Conservation (phyloP, 73 alveolate species). For the Uronychia setigera region DNA sequence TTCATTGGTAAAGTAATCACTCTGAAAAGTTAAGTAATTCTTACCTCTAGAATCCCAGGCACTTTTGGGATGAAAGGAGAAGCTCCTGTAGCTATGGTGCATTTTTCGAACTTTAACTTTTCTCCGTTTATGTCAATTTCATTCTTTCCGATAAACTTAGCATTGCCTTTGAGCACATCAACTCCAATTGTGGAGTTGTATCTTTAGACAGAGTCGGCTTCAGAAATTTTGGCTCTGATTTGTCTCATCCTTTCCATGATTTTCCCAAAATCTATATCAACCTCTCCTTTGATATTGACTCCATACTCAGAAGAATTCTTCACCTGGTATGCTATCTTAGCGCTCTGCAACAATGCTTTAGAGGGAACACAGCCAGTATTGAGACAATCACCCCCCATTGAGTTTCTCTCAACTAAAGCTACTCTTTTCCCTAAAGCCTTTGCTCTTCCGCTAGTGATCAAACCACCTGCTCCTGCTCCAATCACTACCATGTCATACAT, state of each 20-base stretch:
- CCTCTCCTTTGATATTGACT: conserved; percentile 25
- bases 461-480: conserved; percentile 93
- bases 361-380: conserved; percentile 91
- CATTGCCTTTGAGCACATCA: conserved; percentile 62
- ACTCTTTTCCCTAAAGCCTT: conserved; percentile 71
- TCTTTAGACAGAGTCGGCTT: conserved; percentile 51
- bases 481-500: conserved; percentile 75
- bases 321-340: conserved; percentile 65
- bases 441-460: conserved; percentile 60
- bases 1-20: conserved; percentile 69
- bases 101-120: conserved; percentile 18
- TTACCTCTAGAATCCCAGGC: conserved; percentile 35
- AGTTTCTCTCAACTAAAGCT: conserved; percentile 76
- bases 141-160: conserved; percentile 40
- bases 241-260: conserved; percentile 72
- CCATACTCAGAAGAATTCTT: conserved; percentile 43
- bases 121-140: conserved; percentile 42
- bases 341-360: conserved; percentile 72
- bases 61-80: conserved; percentile 50
- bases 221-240: conserved; percentile 66
- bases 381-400: conserved; percentile 86
- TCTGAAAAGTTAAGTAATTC: background rate
- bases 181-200: conserved; percentile 38
- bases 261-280: conserved; percentile 55
- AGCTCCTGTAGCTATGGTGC: conserved; percentile 71